Evolutionary conservation across 2,329 filamentous ascomycete genomes (phyloP).

Genomic region (Thermoascus crustaceus): DNA sequence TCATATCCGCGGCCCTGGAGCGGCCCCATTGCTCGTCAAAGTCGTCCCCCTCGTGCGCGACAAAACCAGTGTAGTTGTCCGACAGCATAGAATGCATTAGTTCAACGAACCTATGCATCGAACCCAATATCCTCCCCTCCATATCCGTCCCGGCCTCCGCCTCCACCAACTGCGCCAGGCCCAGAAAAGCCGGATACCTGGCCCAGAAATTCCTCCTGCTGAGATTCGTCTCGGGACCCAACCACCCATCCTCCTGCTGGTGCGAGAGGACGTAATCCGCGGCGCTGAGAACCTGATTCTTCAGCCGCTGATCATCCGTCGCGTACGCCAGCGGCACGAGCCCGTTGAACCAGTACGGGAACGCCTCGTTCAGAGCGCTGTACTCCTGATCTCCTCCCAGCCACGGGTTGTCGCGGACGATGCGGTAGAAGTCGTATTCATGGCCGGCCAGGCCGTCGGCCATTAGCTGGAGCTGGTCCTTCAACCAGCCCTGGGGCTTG

Average conservation of each 20-base stretch:
- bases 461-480: constrained; percentile 42
- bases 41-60: constrained; percentile 36
- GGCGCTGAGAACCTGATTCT: constrained; percentile 40
- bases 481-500: constrained; percentile 45
- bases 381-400: constrained; percentile 46
- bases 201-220: constrained; percentile 46
- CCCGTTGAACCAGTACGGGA: constrained; percentile 53
- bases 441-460: constrained; percentile 48
- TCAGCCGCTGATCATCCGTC: constrained; percentile 42
- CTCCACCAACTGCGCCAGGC: constrained; percentile 41
- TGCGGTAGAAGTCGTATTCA: constrained; percentile 49
- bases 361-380: constrained; percentile 45
- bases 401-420: constrained; percentile 45
- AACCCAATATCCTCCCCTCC: constrained; percentile 38
- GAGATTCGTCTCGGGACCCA: constrained; percentile 44
- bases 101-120: constrained; percentile 44
- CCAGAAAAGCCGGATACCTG: constrained; percentile 44
- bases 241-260: constrained; percentile 49
- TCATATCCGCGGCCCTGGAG: constrained; percentile 37
- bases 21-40: constrained; percentile 37
- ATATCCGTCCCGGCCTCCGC: constrained; percentile 37
- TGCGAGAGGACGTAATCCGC: constrained; percentile 42
- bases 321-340: constrained; percentile 49
- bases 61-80: constrained; percentile 45
- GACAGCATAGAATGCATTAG: constrained; percentile 49